Evolutionary conservation across 768 basidiomycete genomes (phyloP), one percentile per base, ranked within the genome.

Genomic region (Agaricus subrufescens): DNA sequence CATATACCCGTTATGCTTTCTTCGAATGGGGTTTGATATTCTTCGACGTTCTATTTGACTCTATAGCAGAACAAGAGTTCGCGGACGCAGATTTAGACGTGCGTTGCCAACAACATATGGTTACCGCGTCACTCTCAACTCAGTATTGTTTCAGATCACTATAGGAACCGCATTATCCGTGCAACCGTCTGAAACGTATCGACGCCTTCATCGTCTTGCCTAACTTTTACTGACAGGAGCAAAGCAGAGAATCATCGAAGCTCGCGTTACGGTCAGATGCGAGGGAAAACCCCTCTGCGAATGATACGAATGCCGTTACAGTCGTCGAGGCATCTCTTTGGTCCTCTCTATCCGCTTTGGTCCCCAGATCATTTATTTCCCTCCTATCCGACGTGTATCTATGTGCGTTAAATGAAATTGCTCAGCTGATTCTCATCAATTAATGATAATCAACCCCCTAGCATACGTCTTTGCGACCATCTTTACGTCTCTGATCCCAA

Each of bases 21-120:
- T 89, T 90, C 62, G 94, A 96, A 71, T 96, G 94, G 94, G 75
- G 75, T 7, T 80, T 93, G 47, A 90, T 93, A 54, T 65, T 86
- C 50, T 74, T 86, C 45, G 91, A 93, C 56, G 73, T 93, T 26
- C 56, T 82, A 12, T 92, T 83, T 61, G 91, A 93, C 65, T 83
- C 89, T 0, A 67, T 86, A n/a, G 63, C 80, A 1, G 81, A 77
- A 54, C 69, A 75, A 29, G 89, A 91, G 61, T 82, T 91, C 58
- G 70, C 67, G 45, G 73, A 77, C 40, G 73, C 75, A 4, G 71
- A 78, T 57, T 61, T 88, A 19, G 75, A 86, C 72, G 86, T 83
- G 58, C 60, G 75, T 58, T 45, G 19, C 19, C 19, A 19, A 19
- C 38, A 11, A 45, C 7, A 34, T 61, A 44, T 38, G 27, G 10